Conservation (phyloP, 192 early-diverging fungal genomes). For the Rhizophagus prolifer region DNA sequence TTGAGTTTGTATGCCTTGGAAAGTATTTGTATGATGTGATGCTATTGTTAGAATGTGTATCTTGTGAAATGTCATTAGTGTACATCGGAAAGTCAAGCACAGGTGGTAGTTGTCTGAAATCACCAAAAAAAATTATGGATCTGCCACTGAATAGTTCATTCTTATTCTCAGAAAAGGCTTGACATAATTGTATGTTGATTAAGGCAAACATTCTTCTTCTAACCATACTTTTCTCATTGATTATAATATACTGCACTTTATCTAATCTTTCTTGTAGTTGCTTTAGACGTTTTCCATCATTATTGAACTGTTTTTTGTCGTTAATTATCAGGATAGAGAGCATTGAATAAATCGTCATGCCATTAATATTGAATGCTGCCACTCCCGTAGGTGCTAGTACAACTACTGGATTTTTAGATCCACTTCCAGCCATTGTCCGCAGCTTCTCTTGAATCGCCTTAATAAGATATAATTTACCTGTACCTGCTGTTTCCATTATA, state of each 20-base stretch:
- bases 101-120: background rate
- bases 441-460: too few species aligned
- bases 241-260: background rate
- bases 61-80: too few species aligned
- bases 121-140: background rate
- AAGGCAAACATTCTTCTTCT: background rate
- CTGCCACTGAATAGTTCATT: background rate
- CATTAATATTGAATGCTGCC: background rate
- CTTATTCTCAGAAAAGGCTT: background rate
- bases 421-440: too few species aligned
- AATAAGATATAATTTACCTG: too few species aligned
- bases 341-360: background rate
- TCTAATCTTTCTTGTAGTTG: background rate
- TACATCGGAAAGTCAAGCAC: too few species aligned
- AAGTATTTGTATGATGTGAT: too few species aligned
- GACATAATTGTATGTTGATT: background rate
- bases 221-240: background rate
- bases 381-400: background rate
- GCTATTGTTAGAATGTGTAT: background rate
- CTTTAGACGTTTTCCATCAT: background rate
- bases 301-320: background rate
- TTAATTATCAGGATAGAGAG: background rate
- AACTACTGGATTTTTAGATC: background rate
- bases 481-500: too few species aligned
- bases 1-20: too few species aligned